Evolutionary conservation across 352 stramenopile species (phyloP).

Genomic region (Hyaloperonospora arabidopsidis): DNA sequence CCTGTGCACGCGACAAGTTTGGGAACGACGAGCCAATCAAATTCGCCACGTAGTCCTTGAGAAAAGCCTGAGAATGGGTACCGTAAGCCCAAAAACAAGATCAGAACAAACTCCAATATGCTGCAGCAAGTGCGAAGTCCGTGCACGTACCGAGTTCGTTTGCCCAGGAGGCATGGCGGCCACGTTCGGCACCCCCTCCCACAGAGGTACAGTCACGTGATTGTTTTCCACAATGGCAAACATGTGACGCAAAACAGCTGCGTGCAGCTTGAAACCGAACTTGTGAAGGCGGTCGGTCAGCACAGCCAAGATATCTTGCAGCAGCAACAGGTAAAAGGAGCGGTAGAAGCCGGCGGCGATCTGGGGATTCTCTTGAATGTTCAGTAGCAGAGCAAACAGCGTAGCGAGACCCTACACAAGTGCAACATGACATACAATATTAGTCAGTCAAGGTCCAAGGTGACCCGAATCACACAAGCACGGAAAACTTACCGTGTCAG

Average conservation of each 20-base stretch:
- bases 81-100: background rate
- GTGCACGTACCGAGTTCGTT: slow-evolving; percentile 63
- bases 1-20: slow-evolving; percentile 91
- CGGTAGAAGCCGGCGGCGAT: slow-evolving; percentile 97
- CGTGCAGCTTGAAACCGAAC: slow-evolving; percentile 97
- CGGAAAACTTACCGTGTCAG: slow-evolving; percentile 81
- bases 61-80: slow-evolving; percentile 54
- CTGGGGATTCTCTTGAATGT: slow-evolving; percentile 91
- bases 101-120: background rate
- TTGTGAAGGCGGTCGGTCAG: slow-evolving; percentile 99
- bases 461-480: slow-evolving; percentile 3
- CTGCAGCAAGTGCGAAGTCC: background rate
- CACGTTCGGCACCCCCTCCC: slow-evolving; percentile 85
- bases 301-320: slow-evolving; percentile 94
- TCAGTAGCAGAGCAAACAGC: slow-evolving; percentile 92
- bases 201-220: slow-evolving; percentile 93
- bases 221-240: slow-evolving; percentile 96
- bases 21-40: slow-evolving; percentile 96
- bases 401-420: slow-evolving; percentile 87
- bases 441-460: background rate
- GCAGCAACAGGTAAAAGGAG: slow-evolving; percentile 91
- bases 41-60: slow-evolving; percentile 95
- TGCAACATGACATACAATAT: background rate
- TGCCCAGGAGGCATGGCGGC: slow-evolving; percentile 46
- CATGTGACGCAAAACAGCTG: slow-evolving; percentile 95